Percentiles rank a stretch among this genome's conserved stretches.
phyloP scores from a whole-genome alignment of 371 early-diverging fungal species.

The Scutellospora calospora region DNA sequence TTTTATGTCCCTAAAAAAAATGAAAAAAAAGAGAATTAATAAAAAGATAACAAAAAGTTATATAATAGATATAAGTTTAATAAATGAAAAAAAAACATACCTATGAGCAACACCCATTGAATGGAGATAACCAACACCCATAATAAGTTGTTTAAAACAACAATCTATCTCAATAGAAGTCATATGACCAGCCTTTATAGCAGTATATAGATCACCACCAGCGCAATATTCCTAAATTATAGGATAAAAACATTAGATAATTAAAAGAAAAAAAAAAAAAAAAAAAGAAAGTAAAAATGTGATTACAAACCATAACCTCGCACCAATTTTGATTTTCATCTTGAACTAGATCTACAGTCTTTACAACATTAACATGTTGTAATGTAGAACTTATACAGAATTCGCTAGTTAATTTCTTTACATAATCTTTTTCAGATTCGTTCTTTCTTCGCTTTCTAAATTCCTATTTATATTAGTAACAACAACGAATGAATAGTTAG shows the following conservation, averaged over 20 bases:
- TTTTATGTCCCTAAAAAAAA: constrained; percentile 70
- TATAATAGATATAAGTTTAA: background rate
- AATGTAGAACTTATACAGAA: constrained; percentile 92
- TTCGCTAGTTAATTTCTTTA: constrained; percentile 90
- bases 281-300: constrained; percentile 10
- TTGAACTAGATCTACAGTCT: constrained; percentile 91
- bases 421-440: constrained; percentile 88
- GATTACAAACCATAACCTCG: constrained; percentile 84
- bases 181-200: constrained; percentile 79
- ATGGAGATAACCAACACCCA: constrained; percentile 91
- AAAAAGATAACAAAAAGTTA: background rate
- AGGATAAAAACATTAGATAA: constrained; percentile 42
- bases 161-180: constrained; percentile 80
- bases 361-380: constrained; percentile 87
- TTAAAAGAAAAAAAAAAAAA: constrained; percentile 40
- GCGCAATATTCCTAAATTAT: constrained; percentile 66
- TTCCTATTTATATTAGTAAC: constrained; percentile 50
- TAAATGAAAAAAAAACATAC: constrained; percentile 28
- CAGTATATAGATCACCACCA: constrained; percentile 85
- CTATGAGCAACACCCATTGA: constrained; percentile 95
- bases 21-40: background rate
- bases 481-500: no score
- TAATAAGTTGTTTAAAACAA: constrained; percentile 92
- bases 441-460: constrained; percentile 87
- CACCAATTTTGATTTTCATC: constrained; percentile 89